Conservation (phyloP, 108 stramenopile genomes). For the Pelagomonas calceolata region DNA sequence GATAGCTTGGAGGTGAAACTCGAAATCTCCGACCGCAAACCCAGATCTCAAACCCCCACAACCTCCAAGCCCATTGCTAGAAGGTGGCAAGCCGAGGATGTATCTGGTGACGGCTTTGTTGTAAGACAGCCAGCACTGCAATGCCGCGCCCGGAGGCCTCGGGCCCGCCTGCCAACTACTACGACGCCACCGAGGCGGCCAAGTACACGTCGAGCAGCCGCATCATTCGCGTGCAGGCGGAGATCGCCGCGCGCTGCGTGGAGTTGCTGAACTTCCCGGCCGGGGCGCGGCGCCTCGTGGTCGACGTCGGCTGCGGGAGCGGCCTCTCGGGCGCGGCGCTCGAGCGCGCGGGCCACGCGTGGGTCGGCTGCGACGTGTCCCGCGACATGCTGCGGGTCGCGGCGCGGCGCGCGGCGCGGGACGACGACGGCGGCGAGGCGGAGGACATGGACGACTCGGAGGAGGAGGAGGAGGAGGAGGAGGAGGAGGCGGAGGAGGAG, state of each 20-base stretch:
- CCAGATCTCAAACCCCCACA: too few species aligned
- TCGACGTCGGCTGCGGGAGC: slow-evolving; percentile 94
- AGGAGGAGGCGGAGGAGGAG: slow-evolving; percentile 19
- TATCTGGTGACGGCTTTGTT: too few species aligned
- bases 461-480: slow-evolving; percentile 15
- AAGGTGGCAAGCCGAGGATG: too few species aligned
- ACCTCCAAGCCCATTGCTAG: too few species aligned
- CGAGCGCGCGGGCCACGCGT: slow-evolving; percentile 87
- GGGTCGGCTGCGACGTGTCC: slow-evolving; percentile 90
- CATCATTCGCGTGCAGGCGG: slow-evolving; percentile 87
- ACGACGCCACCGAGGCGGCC: slow-evolving; percentile 82
- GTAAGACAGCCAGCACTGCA: too few species aligned
- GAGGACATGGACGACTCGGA: slow-evolving; percentile 10
- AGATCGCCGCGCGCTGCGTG: slow-evolving; percentile 90
- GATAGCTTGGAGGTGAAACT: too few species aligned
- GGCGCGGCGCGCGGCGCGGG: slow-evolving; percentile 51
- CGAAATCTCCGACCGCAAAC: too few species aligned
- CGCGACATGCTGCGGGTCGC: slow-evolving; percentile 92
- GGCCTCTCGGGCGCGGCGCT: slow-evolving; percentile 80
- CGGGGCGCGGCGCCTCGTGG: not conserved
- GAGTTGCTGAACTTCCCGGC: slow-evolving; percentile 72
- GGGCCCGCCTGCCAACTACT: slow-evolving; percentile 72
- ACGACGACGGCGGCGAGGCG: slow-evolving; percentile 13
- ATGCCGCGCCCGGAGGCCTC: slow-evolving; percentile 69
- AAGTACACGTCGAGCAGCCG: slow-evolving; percentile 88